Evolutionary conservation across 2,329 filamentous ascomycete species (phyloP).

Genomic region (Colletotrichum caudatum): DNA sequence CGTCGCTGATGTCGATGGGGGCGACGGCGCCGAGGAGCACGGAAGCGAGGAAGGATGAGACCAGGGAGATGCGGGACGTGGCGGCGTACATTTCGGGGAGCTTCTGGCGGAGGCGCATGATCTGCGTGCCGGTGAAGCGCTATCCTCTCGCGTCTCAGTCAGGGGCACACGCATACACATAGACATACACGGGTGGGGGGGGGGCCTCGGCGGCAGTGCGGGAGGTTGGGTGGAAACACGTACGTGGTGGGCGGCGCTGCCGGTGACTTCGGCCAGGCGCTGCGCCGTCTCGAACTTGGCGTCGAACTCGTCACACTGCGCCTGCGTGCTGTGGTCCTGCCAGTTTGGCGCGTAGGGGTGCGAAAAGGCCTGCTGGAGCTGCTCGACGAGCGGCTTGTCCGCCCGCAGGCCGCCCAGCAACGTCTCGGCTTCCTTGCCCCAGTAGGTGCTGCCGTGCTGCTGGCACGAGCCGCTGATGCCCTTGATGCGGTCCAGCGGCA

Average conservation of each 20-base stretch:
- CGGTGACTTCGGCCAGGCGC: constrained; percentile 81
- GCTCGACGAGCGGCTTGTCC: constrained; percentile 74
- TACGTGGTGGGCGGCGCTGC: constrained; percentile 95
- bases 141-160: constrained; percentile 50
- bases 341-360: constrained; percentile 94
- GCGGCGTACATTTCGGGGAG: constrained; percentile 84
- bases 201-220: neutral
- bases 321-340: constrained; percentile 96
- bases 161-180: neutral
- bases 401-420: constrained; percentile 72
- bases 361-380: constrained; percentile 80
- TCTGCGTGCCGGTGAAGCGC: constrained; percentile 98
- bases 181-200: neutral
- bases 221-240: constrained; percentile 48
- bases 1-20: constrained; percentile 92
- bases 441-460: constrained; percentile 98
- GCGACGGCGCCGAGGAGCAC: constrained; percentile 87
- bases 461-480: constrained; percentile 93
- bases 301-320: constrained; percentile 91
- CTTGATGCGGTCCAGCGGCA: constrained; percentile 75
- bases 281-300: constrained; percentile 73
- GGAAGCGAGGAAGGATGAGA: constrained; percentile 95
- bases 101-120: constrained; percentile 85
- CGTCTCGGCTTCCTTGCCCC: constrained; percentile 77
- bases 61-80: constrained; percentile 88